These are phyloP conservation scores for Cicer arietinum DNA, from an alignment of 306 rosid genomes.

Conservation along the genomic window DNA sequence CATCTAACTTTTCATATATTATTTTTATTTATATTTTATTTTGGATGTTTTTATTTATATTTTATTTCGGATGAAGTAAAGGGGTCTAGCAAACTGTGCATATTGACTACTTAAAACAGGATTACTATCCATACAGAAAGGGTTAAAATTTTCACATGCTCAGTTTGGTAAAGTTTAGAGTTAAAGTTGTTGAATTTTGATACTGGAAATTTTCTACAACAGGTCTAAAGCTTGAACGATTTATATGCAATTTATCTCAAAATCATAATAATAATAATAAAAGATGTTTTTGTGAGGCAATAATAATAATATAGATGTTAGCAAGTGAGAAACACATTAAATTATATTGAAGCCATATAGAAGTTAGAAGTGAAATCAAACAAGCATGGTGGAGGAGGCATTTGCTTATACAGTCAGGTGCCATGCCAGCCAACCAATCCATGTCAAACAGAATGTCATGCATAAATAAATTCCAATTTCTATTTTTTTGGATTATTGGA, in stretches of 20 bases:
- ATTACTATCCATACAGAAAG: background rate
- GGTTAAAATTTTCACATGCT: background rate
- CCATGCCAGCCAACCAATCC: conserved; percentile 54
- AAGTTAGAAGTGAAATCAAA: conserved; percentile 41
- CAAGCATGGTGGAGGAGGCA: conserved; percentile 45
- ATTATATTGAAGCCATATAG: conserved; percentile 34
- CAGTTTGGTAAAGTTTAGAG: conserved; percentile 1
- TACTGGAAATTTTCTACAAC: background rate
- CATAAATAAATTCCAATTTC: conserved; percentile 33
- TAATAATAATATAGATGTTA: background rate
- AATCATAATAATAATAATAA: background rate
- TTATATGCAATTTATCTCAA: conserved; percentile 7
- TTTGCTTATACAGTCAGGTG: conserved; percentile 45
- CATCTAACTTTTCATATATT: too few relatives aligned
- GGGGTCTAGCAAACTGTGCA: background rate
- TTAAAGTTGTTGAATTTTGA: background rate
- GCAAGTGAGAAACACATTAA: background rate
- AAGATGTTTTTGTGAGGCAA: too few relatives aligned
- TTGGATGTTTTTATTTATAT: too few relatives aligned
- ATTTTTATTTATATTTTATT: too few relatives aligned
- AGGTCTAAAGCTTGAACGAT: background rate
- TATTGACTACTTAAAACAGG: background rate
- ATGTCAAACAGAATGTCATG: conserved; percentile 45
- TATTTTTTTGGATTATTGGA: conserved; percentile 41
- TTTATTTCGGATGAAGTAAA: too few relatives aligned